Percentiles rank a stretch among this genome's conserved stretches.
Conservation (phyloP, 2,329 filamentous ascomycete species). For the Meredithiella fracta region DNA sequence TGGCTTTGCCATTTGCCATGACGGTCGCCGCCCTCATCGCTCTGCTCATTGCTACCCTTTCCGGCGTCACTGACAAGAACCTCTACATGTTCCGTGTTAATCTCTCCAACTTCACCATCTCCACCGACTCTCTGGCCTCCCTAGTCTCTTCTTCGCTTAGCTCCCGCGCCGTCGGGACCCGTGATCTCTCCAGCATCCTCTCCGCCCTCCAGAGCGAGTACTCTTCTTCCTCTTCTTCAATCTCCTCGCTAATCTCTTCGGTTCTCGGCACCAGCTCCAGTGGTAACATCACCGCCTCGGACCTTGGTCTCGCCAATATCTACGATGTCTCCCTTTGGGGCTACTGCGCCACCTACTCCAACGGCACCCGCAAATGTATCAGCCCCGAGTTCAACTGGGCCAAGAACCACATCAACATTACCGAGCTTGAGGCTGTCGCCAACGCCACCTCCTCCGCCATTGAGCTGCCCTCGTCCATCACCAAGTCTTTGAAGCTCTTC, state of each 20-base stretch:
- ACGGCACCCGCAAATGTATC: constrained; percentile 48
- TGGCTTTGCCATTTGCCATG: constrained; percentile 70
- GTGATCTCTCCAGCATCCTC: constrained; percentile 35
- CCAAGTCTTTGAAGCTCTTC: constrained; percentile 55
- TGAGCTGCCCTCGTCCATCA: constrained; percentile 50
- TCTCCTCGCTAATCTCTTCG: constrained; percentile 16
- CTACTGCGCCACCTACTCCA: constrained; percentile 54
- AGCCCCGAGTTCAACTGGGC: constrained; percentile 61
- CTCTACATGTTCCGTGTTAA: constrained; percentile 46
- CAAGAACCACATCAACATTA: constrained; percentile 51
- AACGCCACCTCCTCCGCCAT: constrained; percentile 35
- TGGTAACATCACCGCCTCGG: constrained; percentile 37
- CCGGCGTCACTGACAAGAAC: constrained; percentile 38
- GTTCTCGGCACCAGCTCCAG: constrained; percentile 16
- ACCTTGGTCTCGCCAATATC: constrained; percentile 50
- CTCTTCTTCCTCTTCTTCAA: constrained; percentile 42
- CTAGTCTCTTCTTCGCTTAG: constrained; percentile 8
- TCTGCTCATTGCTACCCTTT: constrained; percentile 39
- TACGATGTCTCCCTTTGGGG: constrained; percentile 78
- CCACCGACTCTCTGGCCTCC: constrained; percentile 15
- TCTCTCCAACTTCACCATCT: constrained; percentile 30
- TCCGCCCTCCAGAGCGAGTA: constrained; percentile 41
- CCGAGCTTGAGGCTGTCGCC: constrained; percentile 38
- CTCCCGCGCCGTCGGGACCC: constrained; percentile 24
- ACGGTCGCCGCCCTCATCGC: constrained; percentile 63